A percentile compares a stretch with the other conserved stretches of the same genome.
These are phyloP conservation scores for Elaphomyces granulatus DNA, from an alignment of 495 filamentous ascomycete species.

Conservation along the genomic window DNA sequence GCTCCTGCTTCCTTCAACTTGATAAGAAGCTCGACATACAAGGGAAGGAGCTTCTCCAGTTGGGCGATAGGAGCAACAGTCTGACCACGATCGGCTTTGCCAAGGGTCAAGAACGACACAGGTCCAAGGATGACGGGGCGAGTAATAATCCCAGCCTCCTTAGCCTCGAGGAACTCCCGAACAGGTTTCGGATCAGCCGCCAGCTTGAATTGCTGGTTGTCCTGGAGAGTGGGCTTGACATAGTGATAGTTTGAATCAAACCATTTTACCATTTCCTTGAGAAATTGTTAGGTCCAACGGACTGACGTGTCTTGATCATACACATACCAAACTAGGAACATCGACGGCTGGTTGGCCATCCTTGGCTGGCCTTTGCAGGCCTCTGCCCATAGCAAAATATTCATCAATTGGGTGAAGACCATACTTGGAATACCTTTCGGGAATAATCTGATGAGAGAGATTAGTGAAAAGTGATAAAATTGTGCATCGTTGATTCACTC, in stretches of 20 bases:
- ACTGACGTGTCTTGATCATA: constrained; percentile 2
- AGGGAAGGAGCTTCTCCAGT: constrained; percentile 76
- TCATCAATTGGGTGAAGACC: constrained; percentile 78
- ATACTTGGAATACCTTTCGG: constrained; percentile 78
- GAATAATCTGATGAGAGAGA: constrained; percentile 46
- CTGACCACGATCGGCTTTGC: constrained; percentile 92
- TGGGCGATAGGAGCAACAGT: constrained; percentile 82
- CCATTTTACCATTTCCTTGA: constrained; percentile 98
- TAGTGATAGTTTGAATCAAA: constrained; percentile 99
- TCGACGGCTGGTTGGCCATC: constrained; percentile 55
- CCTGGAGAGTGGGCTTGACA: constrained; percentile 94
- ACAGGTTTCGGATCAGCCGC: constrained; percentile 80
- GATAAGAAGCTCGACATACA: constrained; percentile 79
- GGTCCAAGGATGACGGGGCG: constrained; percentile 91
- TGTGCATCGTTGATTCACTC: constrained; percentile 24
- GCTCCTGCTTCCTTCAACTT: constrained; percentile 92
- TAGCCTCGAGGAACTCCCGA: constrained; percentile 86
- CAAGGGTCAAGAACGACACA: constrained; percentile 90
- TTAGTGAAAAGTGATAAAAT: neutral
- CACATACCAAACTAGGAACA: constrained; percentile 64
- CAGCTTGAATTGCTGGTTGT: constrained; percentile 91
- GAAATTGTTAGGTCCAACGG: constrained; percentile 3
- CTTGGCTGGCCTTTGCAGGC: constrained; percentile 66
- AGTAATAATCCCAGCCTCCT: constrained; percentile 84
- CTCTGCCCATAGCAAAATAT: constrained; percentile 99